Evolutionary conservation across 768 basidiomycete genomes (phyloP).

Genomic region (Tulasnella sp.): DNA sequence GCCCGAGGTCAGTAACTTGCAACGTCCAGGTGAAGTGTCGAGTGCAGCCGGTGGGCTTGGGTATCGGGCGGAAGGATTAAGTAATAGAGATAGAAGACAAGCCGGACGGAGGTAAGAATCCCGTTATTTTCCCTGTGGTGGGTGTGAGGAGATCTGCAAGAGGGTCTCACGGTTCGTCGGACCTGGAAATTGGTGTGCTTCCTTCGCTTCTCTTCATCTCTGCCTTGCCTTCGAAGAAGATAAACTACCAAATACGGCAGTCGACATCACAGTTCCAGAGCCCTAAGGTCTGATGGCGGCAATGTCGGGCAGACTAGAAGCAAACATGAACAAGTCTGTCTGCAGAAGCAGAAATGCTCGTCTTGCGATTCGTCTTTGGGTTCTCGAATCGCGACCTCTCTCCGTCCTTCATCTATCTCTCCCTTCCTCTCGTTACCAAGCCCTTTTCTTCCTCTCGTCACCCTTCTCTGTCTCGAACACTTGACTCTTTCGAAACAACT

Average conservation of each 20-base stretch:
- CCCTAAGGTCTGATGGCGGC: too few species aligned
- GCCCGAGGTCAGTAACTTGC: neutral
- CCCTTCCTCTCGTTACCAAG: neutral
- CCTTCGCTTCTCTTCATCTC: neutral
- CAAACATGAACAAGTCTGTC: neutral
- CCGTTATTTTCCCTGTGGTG: neutral
- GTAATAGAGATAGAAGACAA: too few species aligned
- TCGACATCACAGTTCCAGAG: neutral
- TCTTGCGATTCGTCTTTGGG: neutral
- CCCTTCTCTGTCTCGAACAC: neutral
- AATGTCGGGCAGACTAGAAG: neutral
- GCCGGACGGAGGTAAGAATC: too few species aligned
- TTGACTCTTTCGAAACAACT: neutral
- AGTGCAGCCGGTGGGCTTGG: too few species aligned
- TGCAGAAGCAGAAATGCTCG: neutral
- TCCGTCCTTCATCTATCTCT: neutral
- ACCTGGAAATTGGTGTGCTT: neutral
- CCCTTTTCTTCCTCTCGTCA: neutral
- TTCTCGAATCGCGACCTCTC: neutral
- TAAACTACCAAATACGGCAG: neutral
- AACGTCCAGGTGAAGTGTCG: too few species aligned
- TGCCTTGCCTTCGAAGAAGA: neutral
- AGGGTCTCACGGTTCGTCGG: neutral
- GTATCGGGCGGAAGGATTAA: too few species aligned
- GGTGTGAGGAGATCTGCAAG: neutral